Evolutionary conservation across 2,329 filamentous ascomycete genomes (phyloP).

Genomic region (Gremmenia infestans): DNA sequence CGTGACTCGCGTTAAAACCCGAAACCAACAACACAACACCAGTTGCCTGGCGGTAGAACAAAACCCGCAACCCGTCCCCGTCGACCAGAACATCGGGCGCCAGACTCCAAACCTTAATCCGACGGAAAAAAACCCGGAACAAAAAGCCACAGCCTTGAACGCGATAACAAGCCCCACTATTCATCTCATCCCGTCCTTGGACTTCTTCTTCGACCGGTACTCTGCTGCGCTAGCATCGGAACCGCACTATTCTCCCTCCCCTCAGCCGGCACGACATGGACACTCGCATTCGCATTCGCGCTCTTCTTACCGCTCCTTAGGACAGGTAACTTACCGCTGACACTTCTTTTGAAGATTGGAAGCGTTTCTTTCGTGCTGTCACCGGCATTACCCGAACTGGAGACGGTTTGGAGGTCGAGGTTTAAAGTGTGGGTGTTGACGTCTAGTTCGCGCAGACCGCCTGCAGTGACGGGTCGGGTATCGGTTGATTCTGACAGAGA

Average conservation of each 20-base stretch:
- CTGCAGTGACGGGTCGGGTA: constrained; percentile 32
- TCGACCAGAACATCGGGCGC: no score
- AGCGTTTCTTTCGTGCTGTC: constrained; percentile 13
- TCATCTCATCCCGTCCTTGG: constrained; percentile 16
- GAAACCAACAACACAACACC: no score
- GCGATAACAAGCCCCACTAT: not conserved
- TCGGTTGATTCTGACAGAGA: constrained; percentile 11
- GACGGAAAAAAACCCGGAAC: no score
- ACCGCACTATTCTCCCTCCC: constrained; percentile 38
- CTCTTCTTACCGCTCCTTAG: constrained; percentile 34
- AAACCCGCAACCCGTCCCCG: no score
- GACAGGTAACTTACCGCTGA: constrained; percentile 38
- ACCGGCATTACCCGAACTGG: not conserved
- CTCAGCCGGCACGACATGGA: constrained; percentile 34
- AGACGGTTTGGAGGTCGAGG: constrained; percentile 11
- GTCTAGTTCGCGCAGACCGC: constrained; percentile 47
- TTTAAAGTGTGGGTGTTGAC: constrained; percentile 32
- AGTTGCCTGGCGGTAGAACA: no score
- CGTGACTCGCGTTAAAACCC: no score
- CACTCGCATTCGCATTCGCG: constrained; percentile 25
- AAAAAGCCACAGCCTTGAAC: no score
- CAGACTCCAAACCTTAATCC: no score
- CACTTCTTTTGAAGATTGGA: constrained; percentile 25
- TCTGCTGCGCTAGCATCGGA: constrained; percentile 18
- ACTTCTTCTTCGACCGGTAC: constrained; percentile 29